phyloP scores from a whole-genome alignment of 306 rosid species.

The Astragalus glycyphyllos region DNA sequence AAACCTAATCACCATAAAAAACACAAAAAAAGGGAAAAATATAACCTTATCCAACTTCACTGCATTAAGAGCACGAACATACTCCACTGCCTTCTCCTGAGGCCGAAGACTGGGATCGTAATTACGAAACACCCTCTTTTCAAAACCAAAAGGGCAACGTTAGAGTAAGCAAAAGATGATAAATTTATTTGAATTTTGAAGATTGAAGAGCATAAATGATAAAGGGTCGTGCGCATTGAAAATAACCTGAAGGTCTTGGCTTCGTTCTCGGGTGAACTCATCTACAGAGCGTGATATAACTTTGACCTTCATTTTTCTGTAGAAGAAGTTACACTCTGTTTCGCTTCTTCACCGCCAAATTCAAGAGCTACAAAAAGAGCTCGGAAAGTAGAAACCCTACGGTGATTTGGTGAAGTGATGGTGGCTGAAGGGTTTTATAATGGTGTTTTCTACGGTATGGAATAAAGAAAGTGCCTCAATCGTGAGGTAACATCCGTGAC shows the following conservation, averaged over 20 bases:
- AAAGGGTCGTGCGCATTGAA: neutral
- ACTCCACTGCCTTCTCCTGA: constrained; percentile 91
- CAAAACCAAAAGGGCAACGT: constrained; percentile 12
- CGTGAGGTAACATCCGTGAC: neutral
- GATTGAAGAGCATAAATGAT: neutral
- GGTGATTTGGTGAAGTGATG: neutral
- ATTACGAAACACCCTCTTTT: constrained; percentile 84
- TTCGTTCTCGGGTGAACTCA: constrained; percentile 88
- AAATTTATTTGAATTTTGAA: neutral
- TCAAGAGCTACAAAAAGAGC: neutral
- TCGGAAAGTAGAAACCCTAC: neutral
- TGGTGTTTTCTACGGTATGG: too few relatives aligned
- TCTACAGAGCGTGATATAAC: constrained; percentile 86
- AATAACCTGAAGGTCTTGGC: constrained; percentile 90
- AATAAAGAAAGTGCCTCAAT: too few relatives aligned
- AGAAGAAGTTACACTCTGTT: neutral
- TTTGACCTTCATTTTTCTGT: constrained; percentile 69
- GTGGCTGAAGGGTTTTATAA: constrained; percentile 2
- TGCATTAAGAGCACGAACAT: constrained; percentile 88
- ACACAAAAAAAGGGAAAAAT: neutral
- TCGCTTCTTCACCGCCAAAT: constrained; percentile 12
- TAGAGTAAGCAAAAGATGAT: neutral
- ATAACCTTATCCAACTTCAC: constrained; percentile 86
- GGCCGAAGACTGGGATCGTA: constrained; percentile 82
- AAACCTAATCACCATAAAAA: neutral